These are phyloP conservation scores for Kokia cookei DNA, from an alignment of 441 rosid species.

Conservation along the genomic window DNA sequence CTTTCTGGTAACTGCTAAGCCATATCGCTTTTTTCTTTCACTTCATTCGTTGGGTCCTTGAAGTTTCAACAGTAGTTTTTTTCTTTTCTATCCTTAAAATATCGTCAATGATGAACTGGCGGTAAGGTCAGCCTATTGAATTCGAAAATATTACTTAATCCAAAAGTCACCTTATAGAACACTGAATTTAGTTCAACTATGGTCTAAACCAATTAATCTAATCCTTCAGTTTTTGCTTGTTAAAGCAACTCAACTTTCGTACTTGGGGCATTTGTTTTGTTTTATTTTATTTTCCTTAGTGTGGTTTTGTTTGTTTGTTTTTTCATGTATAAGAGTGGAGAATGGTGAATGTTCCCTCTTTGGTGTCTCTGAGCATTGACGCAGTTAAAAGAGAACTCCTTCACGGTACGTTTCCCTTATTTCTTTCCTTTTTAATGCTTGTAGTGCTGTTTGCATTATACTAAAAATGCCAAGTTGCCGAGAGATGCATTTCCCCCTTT, in stretches of 20 bases:
- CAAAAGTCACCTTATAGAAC: not conserved
- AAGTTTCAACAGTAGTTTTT: not conserved
- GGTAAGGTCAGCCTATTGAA: not conserved
- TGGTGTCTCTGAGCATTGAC: constrained; percentile 41
- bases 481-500: not conserved
- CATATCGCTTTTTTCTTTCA: not conserved
- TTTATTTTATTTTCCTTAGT: not conserved
- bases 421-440: not conserved
- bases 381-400: constrained; percentile 40
- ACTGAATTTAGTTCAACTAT: not conserved
- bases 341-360: constrained; percentile 49
- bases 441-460: not conserved
- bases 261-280: not conserved
- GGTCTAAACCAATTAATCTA: not conserved
- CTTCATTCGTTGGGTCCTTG: not conserved
- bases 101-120: not conserved
- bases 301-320: not conserved
- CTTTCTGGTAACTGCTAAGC: not conserved
- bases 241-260: not conserved
- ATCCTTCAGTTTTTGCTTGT: not conserved
- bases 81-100: not conserved
- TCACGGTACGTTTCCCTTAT: constrained; percentile 25
- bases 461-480: not conserved
- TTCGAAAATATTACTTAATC: not conserved
- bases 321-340: not conserved